Base-by-base conservation (phyloP, 2,329 filamentous ascomycete genomes). In the Rutstroemia sp. region DNA sequence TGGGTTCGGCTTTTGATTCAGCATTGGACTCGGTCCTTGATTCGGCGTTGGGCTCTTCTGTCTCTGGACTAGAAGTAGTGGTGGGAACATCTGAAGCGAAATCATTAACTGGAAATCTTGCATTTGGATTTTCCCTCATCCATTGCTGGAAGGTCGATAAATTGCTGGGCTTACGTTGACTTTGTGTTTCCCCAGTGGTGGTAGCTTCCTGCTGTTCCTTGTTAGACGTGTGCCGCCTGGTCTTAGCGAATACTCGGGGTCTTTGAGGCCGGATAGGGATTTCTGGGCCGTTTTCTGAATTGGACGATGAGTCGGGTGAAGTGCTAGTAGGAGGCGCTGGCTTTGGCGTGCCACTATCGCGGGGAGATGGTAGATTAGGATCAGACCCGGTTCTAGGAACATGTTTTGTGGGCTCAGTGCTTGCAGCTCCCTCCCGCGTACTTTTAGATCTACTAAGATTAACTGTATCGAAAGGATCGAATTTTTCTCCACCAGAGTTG, bases 401-500 rank as follows among this genome's bases (percentile, higher is more conserved):
- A 23, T 60, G 51, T 44, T 59, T 54, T 30, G 46, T 38, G 45
- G 48, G 12, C 36, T 51, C 42, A 21, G 27, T 25, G 38, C 48
- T 52, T 10, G 48, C 27, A 17, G 58, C 50, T 2, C 51, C 52
- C n/a, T 63, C 63, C 45, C 59, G 59, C 4, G 65, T 69, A 48
- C 63, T 69, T 47, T 65, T 69, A 23, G 68, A 69, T 61, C 67
- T 65, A 38, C 56, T 60, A 10, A 69, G 48, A 61, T 65, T 64
- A 56, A 62, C 55, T 42, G 56, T 76, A 46, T 81, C 79, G 57
- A 81, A 82, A 0, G 79, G 76, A 47, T 82, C 77, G 4, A 79
- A 78, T 69, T 78, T 84, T 66, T 85, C 82, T 36, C 82, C 80
- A 12, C 78, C 75, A 34, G 78, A 74, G 1, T 73, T 76, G 44